phyloP scores from a whole-genome alignment of 2,329 filamentous ascomycete genomes.

The Ophiocordyceps australis region DNA sequence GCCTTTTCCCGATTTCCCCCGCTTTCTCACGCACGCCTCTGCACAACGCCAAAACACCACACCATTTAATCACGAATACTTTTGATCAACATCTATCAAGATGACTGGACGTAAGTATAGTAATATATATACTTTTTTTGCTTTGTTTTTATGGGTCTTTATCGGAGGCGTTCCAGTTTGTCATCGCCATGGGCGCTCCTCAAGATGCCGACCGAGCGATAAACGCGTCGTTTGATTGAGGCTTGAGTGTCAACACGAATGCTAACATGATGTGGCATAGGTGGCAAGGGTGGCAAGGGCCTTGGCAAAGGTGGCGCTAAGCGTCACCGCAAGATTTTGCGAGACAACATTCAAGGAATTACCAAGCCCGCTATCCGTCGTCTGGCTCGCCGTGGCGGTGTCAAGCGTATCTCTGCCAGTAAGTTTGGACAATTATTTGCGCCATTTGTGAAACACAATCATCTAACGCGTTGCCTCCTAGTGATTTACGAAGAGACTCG shows the following conservation, averaged over 20 bases:
- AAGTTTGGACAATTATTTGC: no score
- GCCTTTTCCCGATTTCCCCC: constrained; percentile 7
- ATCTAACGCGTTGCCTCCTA: constrained; percentile 5
- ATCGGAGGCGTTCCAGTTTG: neutral
- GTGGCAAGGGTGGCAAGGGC: constrained; percentile 92
- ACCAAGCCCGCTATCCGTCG: constrained; percentile 96
- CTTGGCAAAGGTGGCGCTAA: constrained; percentile 97
- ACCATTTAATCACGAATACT: constrained; percentile 1
- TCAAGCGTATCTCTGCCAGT: constrained; percentile 99
- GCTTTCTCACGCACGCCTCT: constrained; percentile 8
- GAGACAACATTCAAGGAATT: constrained; percentile 99
- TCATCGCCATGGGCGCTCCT: neutral
- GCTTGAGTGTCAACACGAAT: constrained; percentile 2
- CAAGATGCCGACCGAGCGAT: neutral
- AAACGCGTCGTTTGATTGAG: neutral
- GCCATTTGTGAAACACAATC: no score
- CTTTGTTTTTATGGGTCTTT: neutral
- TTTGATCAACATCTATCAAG: constrained; percentile 19
- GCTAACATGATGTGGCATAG: constrained; percentile 34
- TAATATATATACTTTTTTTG: constrained; percentile 3
- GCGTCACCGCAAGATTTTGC: constrained; percentile 97
- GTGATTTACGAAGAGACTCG: constrained; percentile 70
- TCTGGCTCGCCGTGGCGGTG: constrained; percentile 97
- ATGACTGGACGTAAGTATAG: constrained; percentile 56
- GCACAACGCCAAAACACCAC: constrained; percentile 6